Percentiles rank a stretch among this genome's conserved stretches.
Evolutionary conservation across 1,139 yeast genomes (phyloP).

Genomic region (Keqinozyma sinolaborantium): DNA sequence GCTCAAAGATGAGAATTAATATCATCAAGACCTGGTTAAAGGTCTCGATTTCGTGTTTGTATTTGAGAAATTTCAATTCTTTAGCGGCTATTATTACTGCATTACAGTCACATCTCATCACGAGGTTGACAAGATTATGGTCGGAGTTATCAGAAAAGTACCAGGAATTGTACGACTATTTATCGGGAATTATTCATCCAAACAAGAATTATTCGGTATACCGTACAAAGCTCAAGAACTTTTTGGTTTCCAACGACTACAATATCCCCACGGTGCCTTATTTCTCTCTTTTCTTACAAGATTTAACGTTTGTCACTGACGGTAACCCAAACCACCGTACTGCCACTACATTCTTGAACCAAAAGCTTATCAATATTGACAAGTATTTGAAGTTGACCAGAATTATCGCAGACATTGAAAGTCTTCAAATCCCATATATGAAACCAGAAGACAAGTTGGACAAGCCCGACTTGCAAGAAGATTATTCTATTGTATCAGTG

Average conservation of each 20-base stretch:
- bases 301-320: conserved; percentile 81
- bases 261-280: conserved; percentile 80
- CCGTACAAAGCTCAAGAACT: conserved; percentile 61
- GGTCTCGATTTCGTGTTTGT: conserved; percentile 76
- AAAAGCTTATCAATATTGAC: conserved; percentile 73
- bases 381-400: conserved; percentile 73
- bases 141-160: conserved; percentile 61
- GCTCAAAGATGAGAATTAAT: conserved; percentile 50
- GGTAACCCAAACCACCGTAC: conserved; percentile 74
- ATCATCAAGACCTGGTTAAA: conserved; percentile 79
- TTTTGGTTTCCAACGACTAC: conserved; percentile 49
- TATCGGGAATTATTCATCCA: conserved; percentile 75
- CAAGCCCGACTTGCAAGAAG: conserved; percentile 15
- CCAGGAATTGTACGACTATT: conserved; percentile 58
- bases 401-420: conserved; percentile 74
- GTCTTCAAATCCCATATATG: conserved; percentile 63
- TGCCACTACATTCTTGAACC: conserved; percentile 55
- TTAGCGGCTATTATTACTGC: conserved; percentile 86
- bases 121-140: conserved; percentile 71
- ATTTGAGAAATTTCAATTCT: conserved; percentile 79
- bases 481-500: conserved; percentile 35
- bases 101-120: conserved; percentile 75
- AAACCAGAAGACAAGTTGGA: conserved; percentile 5
- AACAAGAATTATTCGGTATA: conserved; percentile 79
- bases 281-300: conserved; percentile 79